A percentile compares a stretch with the other conserved stretches of the same genome.
Conservation (phyloP, 2,329 filamentous ascomycete species). For the Xylariales sp. region DNA sequence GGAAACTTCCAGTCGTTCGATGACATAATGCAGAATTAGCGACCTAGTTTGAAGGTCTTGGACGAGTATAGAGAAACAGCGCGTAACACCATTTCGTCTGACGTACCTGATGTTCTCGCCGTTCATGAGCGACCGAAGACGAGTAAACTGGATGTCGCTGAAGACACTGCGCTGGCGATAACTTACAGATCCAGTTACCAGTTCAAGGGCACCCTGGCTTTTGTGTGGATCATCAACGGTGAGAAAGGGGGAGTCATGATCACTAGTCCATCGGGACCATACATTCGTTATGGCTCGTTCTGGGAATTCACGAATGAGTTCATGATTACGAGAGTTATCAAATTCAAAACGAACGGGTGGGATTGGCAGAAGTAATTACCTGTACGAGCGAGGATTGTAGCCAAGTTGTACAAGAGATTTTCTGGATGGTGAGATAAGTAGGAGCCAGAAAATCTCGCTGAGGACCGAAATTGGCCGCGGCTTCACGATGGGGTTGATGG, state of each 20-base stretch:
- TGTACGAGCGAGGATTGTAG: conserved; percentile 42
- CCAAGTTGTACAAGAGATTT: conserved; percentile 52
- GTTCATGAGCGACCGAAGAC: conserved; percentile 34
- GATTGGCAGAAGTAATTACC: conserved; percentile 44
- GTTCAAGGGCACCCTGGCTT: conserved; percentile 40
- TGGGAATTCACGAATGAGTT: conserved; percentile 42
- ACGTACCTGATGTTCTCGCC: conserved; percentile 41
- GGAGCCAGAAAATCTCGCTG: conserved; percentile 13
- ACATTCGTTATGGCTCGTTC: conserved; percentile 27
- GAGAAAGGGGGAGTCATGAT: conserved; percentile 46
- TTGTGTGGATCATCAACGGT: conserved; percentile 47
- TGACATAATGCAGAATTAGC: conserved; percentile 40
- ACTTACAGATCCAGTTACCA: conserved; percentile 43
- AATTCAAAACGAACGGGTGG: conserved; percentile 41
- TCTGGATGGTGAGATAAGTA: conserved; percentile 27
- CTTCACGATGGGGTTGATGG: conserved; percentile 29
- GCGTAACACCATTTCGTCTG: conserved; percentile 28
- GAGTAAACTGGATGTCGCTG: conserved; percentile 16
- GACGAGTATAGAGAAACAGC: conserved; percentile 25
- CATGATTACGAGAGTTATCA: conserved; percentile 40
- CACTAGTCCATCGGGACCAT: conserved; percentile 20
- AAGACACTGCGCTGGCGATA: conserved; percentile 37
- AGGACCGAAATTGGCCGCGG: conserved; percentile 31
- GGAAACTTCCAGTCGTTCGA: conserved; percentile 37
- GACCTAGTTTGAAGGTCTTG: conserved; percentile 32